phyloP scores from a whole-genome alignment of 1,284 basidiomycete genomes.

The Schizophyllum amplum region DNA sequence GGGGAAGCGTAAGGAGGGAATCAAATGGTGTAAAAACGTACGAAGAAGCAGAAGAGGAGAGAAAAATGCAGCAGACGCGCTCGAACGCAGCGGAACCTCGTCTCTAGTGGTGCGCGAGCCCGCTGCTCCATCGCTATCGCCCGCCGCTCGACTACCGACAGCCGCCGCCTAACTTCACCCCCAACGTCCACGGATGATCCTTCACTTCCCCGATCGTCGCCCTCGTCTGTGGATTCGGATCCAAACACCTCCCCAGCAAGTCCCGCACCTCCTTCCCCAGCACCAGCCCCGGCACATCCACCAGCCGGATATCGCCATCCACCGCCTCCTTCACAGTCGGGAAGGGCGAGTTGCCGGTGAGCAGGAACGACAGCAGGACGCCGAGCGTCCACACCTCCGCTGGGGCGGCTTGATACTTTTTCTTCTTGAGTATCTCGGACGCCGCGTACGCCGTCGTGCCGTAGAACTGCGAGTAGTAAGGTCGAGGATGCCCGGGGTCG shows the following conservation, averaged over 20 bases:
- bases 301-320: conserved; percentile 40
- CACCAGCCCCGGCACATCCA: conserved; percentile 26
- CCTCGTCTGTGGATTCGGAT: conserved; percentile 59
- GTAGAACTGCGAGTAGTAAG: conserved; percentile 70
- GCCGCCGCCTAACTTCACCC: not conserved
- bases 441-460: conserved; percentile 78
- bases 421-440: conserved; percentile 74
- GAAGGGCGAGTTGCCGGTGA: conserved; percentile 84
- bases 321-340: conserved; percentile 65
- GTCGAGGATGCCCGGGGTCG: conserved; percentile 56
- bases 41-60: conserved; percentile 17
- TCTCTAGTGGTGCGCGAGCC: too few relatives aligned
- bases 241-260: conserved; percentile 68
- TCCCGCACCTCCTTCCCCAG: conserved; percentile 39
- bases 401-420: conserved; percentile 67
- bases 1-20: too few relatives aligned
- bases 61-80: conserved; percentile 23
- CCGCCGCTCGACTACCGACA: not conserved
- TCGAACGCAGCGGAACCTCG: not conserved
- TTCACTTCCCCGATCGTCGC: conserved; percentile 69
- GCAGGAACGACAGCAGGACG: conserved; percentile 78
- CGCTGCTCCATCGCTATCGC: not conserved
- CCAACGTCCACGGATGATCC: conserved; percentile 64
- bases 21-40: not conserved
- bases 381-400: conserved; percentile 93